Evolutionary conservation across 805 yeast genomes (phyloP).

Genomic region (Candida ulmi): DNA sequence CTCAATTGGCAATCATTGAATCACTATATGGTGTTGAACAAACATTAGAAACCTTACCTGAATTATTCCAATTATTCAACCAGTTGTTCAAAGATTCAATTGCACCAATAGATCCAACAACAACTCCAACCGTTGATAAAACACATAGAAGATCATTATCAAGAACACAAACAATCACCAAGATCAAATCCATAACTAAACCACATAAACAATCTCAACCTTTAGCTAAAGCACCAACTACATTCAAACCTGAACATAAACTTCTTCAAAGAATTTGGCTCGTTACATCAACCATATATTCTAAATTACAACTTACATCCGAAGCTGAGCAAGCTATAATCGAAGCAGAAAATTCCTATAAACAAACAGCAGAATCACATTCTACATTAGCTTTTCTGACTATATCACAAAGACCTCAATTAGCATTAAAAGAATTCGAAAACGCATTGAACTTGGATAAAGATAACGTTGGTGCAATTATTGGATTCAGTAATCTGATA

Average conservation of each 20-base stretch:
- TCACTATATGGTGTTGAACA: constrained; percentile 50
- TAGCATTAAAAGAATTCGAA: constrained; percentile 61
- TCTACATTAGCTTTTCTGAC: constrained; percentile 39
- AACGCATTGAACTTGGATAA: constrained; percentile 25
- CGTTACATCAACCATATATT: constrained; percentile 62
- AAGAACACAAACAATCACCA: constrained; percentile 13
- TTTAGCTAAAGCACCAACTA: not conserved
- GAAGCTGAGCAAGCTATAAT: constrained; percentile 69
- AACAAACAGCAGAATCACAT: constrained; percentile 42
- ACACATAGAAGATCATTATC: constrained; percentile 12
- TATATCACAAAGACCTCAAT: constrained; percentile 24
- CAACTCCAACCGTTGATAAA: not conserved
- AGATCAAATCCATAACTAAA: constrained; percentile 14
- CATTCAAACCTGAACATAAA: constrained; percentile 24
- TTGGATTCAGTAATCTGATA: constrained; percentile 18
- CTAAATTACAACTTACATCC: constrained; percentile 42
- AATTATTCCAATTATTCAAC: constrained; percentile 54
- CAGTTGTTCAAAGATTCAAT: constrained; percentile 35
- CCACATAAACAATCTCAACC: constrained; percentile 4
- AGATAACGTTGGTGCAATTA: constrained; percentile 7
- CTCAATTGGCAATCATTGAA: constrained; percentile 68
- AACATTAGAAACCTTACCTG: constrained; percentile 61
- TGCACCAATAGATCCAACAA: constrained; percentile 4
- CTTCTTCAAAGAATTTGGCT: constrained; percentile 67
- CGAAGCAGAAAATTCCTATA: constrained; percentile 55